These are phyloP conservation scores for Simplicillium sp. DNA, from an alignment of 2,329 filamentous ascomycete genomes.

Conservation along the genomic window DNA sequence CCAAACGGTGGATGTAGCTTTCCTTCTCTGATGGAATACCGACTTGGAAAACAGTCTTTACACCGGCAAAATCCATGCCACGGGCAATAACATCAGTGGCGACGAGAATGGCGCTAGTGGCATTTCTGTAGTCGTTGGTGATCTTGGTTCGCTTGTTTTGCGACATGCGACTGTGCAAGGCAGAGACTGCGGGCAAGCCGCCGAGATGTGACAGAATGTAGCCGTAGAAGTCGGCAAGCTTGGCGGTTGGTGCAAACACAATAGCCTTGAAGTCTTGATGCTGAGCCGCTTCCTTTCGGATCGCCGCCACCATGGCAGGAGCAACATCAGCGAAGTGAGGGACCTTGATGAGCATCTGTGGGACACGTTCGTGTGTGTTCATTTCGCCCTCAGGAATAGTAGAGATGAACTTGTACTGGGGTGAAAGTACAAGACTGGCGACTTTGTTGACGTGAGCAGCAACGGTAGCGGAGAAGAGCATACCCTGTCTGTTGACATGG, in stretches of 20 bases:
- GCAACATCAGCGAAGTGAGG: slow-evolving; percentile 62
- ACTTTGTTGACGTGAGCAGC: slow-evolving; percentile 69
- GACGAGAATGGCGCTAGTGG: slow-evolving; percentile 45
- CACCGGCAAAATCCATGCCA: slow-evolving; percentile 65
- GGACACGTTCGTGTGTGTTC: slow-evolving; percentile 67
- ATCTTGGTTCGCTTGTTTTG: slow-evolving; percentile 42
- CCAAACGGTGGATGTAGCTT: slow-evolving; percentile 59
- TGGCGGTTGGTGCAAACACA: slow-evolving; percentile 61
- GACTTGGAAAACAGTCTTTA: slow-evolving; percentile 57
- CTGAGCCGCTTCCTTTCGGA: slow-evolving; percentile 33
- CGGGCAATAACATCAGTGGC: slow-evolving; percentile 64
- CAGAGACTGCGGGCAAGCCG: slow-evolving; percentile 31
- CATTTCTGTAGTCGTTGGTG: slow-evolving; percentile 53
- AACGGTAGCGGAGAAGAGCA: slow-evolving; percentile 81
- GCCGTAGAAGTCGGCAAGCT: slow-evolving; percentile 40
- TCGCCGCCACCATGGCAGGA: slow-evolving; percentile 46
- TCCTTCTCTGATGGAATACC: slow-evolving; percentile 50
- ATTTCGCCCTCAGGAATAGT: slow-evolving; percentile 67
- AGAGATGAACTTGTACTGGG: slow-evolving; percentile 69
- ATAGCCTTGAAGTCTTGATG: slow-evolving; percentile 68
- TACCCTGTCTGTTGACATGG: slow-evolving; percentile 55
- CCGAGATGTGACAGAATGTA: slow-evolving; percentile 29
- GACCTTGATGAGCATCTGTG: slow-evolving; percentile 60
- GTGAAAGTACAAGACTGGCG: slow-evolving; percentile 58
- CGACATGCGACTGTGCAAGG: slow-evolving; percentile 40